A percentile compares a stretch with the other conserved stretches of the same genome.
These are phyloP conservation scores for Pseudophaeomoniella oleicola DNA, from an alignment of 2,329 filamentous ascomycete genomes.

Conservation along the genomic window DNA sequence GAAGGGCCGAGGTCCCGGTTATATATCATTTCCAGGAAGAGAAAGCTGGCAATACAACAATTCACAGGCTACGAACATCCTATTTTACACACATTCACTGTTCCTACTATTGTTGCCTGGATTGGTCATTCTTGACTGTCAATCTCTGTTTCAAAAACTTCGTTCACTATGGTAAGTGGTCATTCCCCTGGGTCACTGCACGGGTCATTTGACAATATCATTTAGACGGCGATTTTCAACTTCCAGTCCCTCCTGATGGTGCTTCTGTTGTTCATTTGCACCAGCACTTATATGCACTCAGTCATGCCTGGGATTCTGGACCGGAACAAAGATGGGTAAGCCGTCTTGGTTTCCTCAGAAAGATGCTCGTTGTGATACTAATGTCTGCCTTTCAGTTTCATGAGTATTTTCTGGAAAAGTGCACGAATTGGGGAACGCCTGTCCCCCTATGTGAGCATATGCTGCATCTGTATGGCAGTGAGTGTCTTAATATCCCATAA, in stretches of 20 bases:
- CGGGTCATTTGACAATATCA: not conserved
- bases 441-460: constrained; percentile 89
- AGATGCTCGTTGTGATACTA: too few relatives aligned
- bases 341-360: not conserved
- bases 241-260: constrained; percentile 94
- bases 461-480: constrained; percentile 89
- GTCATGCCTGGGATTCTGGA: constrained; percentile 84
- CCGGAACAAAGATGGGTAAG: constrained; percentile 76
- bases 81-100: too few relatives aligned
- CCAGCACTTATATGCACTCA: constrained; percentile 82
- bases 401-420: constrained; percentile 91
- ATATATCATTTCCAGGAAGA: too few relatives aligned
- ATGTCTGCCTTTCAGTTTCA: constrained; percentile 39
- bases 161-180: not conserved
- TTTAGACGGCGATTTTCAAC: constrained; percentile 90
- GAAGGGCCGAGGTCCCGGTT: too few relatives aligned
- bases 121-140: too few relatives aligned
- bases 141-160: too few relatives aligned
- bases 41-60: too few relatives aligned
- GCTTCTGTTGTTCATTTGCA: constrained; percentile 89
- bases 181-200: not conserved
- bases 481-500: constrained; percentile 16
- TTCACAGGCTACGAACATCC: too few relatives aligned
- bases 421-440: constrained; percentile 83
- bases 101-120: too few relatives aligned